Base-by-base conservation (phyloP, 2,329 filamentous ascomycete genomes). In the Microthyrium microscopicum region DNA sequence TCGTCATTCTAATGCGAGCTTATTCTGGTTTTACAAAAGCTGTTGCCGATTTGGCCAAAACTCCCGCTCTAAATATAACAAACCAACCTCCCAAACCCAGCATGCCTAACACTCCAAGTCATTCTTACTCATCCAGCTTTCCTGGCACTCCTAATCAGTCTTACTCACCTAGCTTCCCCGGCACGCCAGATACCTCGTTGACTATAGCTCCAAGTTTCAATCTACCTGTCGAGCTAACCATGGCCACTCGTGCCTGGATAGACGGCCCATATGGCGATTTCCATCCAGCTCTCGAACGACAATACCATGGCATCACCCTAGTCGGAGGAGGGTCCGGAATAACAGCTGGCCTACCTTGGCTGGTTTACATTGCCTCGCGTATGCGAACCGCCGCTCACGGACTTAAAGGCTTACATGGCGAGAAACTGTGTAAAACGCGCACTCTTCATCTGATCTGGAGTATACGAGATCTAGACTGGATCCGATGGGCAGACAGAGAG, bases 281-380 rank as follows among this genome's bases (percentile, higher is more conserved):
- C 20, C 20, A 17, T 1, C 18, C 20, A 7, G 20, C 27, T 4
- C 18, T 36, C n/a, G 20, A 36, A 11, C 18, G 34, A 31, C 27
- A 30, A 8, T 36, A 31, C 24, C 20, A 31, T 17, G 34, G 34
- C 4, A 24, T 36, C 20, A 19, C 31, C 9, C 30, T 28, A 4
- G 21, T 36, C 15, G 26, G 27, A 6, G 34, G 34, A 5, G 34
- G 34, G 17, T 20, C 20, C 15, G 29, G 35, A 4, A 16, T 35
- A 11, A 25, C 33, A 13, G 33, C 33, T n/a, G 19, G 26, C 4
- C 11, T 45, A 7, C 40, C 44, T 6, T 42, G 37, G 39, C 29
- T 40, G 4, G 25, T 42, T 4, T 31, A 38, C 31, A 33, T 44
- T 12, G 18, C 38, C 5, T 26, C 32, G 7, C 34, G 37, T 11